Evolutionary conservation across 352 stramenopile species (phyloP), one percentile per base, ranked within the genome.

Genomic region (Pelagophyceae sp.): DNA sequence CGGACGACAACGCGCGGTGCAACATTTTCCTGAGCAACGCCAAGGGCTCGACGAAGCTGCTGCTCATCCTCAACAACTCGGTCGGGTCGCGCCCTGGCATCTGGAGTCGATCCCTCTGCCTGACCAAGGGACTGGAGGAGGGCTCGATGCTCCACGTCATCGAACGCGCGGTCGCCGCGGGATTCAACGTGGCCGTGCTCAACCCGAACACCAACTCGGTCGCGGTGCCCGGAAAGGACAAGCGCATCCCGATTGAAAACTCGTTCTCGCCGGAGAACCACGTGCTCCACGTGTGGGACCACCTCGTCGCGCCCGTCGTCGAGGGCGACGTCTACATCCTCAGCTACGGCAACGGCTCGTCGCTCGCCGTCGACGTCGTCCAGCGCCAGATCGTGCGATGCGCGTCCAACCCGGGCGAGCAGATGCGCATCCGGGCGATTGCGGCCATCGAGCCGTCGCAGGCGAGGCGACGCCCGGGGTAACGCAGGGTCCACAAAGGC

Each of bases 141-240:
- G 91, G 91, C 1, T 92, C 87, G 37, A 94, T 94, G 90, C 81
- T 96, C 67, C 88, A 90, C 25, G 94, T 92, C 77, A 92, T 96
- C 72, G 83, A 90, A 67, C 87, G 88, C 25, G 89, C 90, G 0
- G 82, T 88, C 61, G 78, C 83, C 19, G 84, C 85, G 0, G 91
- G 91, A 0, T 96, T 92, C 76, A 89, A 87, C 38, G 84, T 96
- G 32, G 76, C 94, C 31, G 89, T 96, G 31, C 91, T 93, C 84
- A 93, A 94, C 78, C 90, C 91, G 0, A 96, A 95, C 82, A 91
- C 92, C 82, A 96, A 96, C 80, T 93, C 90, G 37, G 91, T 94
- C 82, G 79, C 89, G n/a, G 81, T 84, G 0, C 70, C 71, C 0
- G 86, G 90, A 64, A 82, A 88, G 32, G 69, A 80, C 11, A 63